Conservation (phyloP, 129 eudicot species). For the Dittrichia graveolens region DNA sequence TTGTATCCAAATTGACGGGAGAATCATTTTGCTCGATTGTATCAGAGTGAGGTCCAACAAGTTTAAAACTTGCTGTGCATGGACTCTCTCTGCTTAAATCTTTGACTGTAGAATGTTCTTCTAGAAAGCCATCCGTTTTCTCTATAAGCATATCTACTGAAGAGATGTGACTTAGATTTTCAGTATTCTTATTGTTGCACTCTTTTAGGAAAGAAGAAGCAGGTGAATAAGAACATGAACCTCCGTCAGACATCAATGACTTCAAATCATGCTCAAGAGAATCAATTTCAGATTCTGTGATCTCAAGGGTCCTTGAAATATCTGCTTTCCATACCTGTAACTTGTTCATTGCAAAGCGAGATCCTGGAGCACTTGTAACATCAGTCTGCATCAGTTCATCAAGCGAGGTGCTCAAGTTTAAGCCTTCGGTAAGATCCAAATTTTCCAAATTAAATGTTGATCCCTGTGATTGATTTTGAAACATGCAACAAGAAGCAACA, state of each 20-base stretch:
- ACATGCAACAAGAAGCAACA: constrained; percentile 37
- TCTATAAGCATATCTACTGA: constrained; percentile 40
- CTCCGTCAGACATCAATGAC: constrained; percentile 42
- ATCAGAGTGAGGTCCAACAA: constrained; percentile 40
- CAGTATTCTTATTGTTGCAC: constrained; percentile 33
- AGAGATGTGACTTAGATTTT: constrained; percentile 39
- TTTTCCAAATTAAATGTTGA: constrained; percentile 59
- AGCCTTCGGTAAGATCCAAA: constrained; percentile 45
- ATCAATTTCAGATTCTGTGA: constrained; percentile 88
- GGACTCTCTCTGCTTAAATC: constrained; percentile 64
- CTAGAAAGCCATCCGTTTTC: constrained; percentile 24
- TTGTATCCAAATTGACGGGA: constrained; percentile 14
- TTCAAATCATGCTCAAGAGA: constrained; percentile 80
- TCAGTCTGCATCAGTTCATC: constrained; percentile 53
- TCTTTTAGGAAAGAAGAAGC: constrained; percentile 31
- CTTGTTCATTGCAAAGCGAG: constrained; percentile 65
- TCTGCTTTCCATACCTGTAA: constrained; percentile 71
- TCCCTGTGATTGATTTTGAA: constrained; percentile 46
- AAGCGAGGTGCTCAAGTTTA: constrained; percentile 58
- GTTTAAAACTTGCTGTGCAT: constrained; percentile 63
- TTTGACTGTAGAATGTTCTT: constrained; percentile 31
- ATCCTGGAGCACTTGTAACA: constrained; percentile 41
- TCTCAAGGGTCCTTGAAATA: constrained; percentile 63
- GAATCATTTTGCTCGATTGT: constrained; percentile 24
- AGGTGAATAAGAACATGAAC: constrained; percentile 29